These are phyloP conservation scores for Trichomonas tenax DNA, from an alignment of 208 protist species.

Conservation along the genomic window DNA sequence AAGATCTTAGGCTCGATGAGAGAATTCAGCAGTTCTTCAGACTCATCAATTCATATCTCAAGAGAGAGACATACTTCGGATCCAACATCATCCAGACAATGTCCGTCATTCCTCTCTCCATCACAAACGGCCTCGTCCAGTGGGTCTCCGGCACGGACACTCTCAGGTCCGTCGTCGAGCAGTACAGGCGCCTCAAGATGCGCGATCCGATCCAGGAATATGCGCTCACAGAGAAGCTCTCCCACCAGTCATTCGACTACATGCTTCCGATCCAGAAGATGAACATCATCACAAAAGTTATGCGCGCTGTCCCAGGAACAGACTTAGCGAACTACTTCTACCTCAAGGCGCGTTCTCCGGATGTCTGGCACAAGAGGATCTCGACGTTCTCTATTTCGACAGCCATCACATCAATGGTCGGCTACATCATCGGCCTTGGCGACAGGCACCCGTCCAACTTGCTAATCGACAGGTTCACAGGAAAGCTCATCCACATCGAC, in stretches of 20 bases:
- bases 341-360: background rate
- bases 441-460: background rate
- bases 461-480: background rate
- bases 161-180: background rate
- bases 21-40: conserved; percentile 20
- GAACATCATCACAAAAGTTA: background rate
- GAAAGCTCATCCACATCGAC: conserved; percentile 19
- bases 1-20: conserved; percentile 9
- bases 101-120: background rate
- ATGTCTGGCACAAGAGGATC: background rate
- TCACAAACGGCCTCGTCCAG: background rate
- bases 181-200: background rate
- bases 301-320: background rate
- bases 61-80: background rate
- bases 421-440: background rate
- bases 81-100: background rate
- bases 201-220: background rate
- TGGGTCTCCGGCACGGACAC: background rate
- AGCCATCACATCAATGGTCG: background rate
- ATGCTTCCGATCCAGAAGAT: background rate
- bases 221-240: background rate
- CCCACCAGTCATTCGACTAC: background rate
- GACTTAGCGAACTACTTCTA: background rate
- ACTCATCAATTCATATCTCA: background rate
- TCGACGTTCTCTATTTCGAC: background rate